Evolutionary conservation across 768 basidiomycete species (phyloP), one percentile per base, ranked within the genome.

Genomic region (Lactifluus subvellereus): DNA sequence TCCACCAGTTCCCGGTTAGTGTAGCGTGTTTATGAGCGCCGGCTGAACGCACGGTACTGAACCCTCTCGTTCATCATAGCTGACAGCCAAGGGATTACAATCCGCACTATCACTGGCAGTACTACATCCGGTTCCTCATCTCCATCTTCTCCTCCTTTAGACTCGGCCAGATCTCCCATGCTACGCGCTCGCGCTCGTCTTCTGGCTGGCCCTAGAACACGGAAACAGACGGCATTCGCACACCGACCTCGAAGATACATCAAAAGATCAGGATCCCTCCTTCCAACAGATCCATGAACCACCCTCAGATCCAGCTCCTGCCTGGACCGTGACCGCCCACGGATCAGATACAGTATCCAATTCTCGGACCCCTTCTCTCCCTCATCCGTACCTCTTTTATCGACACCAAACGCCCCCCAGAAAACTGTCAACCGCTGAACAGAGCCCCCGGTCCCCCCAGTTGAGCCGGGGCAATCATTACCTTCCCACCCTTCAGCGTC

Each of bases 141-240:
- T 18, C 56, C 35, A 6, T 33, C 18, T n/a, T n/a, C 38, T 42
- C 27, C n/a, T 49, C 48, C 37, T 9, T 27, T 48, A 48, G 47
- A 48, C 9, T 32, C 37, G 5, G 50, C 33, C 33, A 47, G 49
- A n/a, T 54, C 47, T 1, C 53, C 62, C 22, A 53, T 55, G 47
- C 22, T 52, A 7, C 62, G 62, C 9, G 32, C 58, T 45, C 62
- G 62, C 1, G 58, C 62, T 55, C 62, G 62, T 6, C 62, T 64
- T 40, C 62, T 58, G 22, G 57, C 58, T 55, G 62, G 62, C 9
- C 62, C 62, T 1, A 54, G 62, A 43, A 64, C 58, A 6, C 62
- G 40, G 22, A 64, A 64, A 45, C 47, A 35, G 48, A 43, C 62
- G 1, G 22, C 37, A 1, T 56, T 45, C 3, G 32, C 18, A 8